A percentile compares a stretch with the other conserved stretches of the same genome.
Evolutionary conservation across 2,329 filamentous ascomycete genomes (phyloP).

Genomic region (Neurospora sp.): DNA sequence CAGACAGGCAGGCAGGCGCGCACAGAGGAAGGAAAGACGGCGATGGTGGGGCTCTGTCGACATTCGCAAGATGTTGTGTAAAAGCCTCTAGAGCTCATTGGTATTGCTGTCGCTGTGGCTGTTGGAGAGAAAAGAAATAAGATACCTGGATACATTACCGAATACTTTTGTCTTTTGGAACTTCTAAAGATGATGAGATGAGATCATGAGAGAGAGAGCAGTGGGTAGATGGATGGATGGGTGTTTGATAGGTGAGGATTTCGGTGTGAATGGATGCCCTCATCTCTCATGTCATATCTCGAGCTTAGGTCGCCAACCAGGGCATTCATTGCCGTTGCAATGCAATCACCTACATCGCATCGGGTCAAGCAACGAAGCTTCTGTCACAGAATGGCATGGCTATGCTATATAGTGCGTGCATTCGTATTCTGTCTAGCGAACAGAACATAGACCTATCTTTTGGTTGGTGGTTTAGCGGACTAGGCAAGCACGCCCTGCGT

Average conservation of each 20-base stretch:
- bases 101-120: background rate
- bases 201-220: background rate
- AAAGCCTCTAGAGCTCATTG: background rate
- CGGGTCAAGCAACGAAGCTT: background rate
- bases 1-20: background rate
- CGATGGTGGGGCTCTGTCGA: background rate
- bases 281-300: background rate
- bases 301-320: background rate
- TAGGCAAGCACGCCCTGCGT: too few relatives aligned
- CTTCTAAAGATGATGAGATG: background rate
- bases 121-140: background rate
- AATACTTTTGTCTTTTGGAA: background rate
- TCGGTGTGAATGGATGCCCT: background rate
- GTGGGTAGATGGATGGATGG: background rate
- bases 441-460: too few relatives aligned
- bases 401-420: too few relatives aligned
- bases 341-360: background rate
- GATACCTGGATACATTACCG: background rate
- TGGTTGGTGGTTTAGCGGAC: too few relatives aligned
- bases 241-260: background rate
- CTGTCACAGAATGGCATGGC: too few relatives aligned
- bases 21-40: background rate
- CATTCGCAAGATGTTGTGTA: background rate
- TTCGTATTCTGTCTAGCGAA: too few relatives aligned
- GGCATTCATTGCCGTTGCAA: background rate